Base-by-base conservation (phyloP, 495 filamentous ascomycete genomes). In the Apiosordaria backusii region DNA sequence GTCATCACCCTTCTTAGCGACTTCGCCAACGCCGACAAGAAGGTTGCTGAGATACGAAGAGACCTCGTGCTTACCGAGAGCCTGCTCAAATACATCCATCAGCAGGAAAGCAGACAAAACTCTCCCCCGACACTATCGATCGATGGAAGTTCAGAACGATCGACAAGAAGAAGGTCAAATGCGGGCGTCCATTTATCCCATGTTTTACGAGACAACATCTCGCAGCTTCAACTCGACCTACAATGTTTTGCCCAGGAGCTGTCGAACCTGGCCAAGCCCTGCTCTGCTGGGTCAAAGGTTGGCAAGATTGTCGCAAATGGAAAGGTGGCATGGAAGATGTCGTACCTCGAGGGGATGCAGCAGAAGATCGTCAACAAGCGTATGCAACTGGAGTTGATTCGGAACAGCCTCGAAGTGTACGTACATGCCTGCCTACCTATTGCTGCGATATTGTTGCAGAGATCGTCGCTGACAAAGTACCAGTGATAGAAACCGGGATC, bases 321-420 rank as follows among this genome's bases (percentile, higher is more conserved):
- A 6, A 23, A 53, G 45, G 19, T 67, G 10, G 61, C 35, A 15
- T 65, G 57, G 52, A 64, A 62, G 35, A 60, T 53, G 65, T 29
- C 29, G 3, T 59, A 70, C 26, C 26, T 70, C 27, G 27, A 45
- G 1, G 22, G 1, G 16, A 67, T 70, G 65, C 64, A 66, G 1
- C 35, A 61, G 3, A 55, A 22, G 22, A 70, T 70, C 53, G 18
- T 25, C 21, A 40, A 25, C 6, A 66, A 64, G 55, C 19, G 61
- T 9, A 27, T 4, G 19, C 53, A 59, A 22, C 45, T 70, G 13
- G 40, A 66, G 50, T 22, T 67, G 13, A 61, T 64, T 26, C 52
- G 61, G 18, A 55, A n/a, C 24, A 63, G 59, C 19, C 53, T 60
- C 21, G 10, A 35, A 5, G 19, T 57, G 66, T 68, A 63, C 10